Evolutionary conservation across 106 monocot species (phyloP).

Genomic region (Phalaenopsis equestris): DNA sequence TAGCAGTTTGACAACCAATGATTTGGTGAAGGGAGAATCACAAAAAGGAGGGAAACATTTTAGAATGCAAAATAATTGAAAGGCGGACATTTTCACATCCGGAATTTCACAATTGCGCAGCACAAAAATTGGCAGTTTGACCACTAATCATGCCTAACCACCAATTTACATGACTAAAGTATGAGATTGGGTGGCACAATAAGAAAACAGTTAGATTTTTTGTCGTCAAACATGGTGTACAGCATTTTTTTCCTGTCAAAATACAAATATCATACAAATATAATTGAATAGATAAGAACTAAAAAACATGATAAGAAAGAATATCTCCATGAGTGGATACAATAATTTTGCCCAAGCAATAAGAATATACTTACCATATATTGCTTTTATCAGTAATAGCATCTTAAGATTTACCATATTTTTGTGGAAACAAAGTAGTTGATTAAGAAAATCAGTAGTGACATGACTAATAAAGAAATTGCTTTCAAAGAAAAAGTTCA

Average conservation of each 20-base stretch:
- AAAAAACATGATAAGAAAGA: background rate
- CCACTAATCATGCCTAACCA: too few species aligned
- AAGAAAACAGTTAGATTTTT: background rate
- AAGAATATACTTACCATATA: background rate
- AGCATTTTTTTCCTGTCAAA: background rate
- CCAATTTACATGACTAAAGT: background rate
- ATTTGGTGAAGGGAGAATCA: too few species aligned
- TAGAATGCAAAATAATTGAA: background rate
- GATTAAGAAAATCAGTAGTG: background rate
- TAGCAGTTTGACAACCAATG: background rate
- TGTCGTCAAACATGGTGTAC: background rate
- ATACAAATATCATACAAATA: background rate
- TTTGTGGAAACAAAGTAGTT: background rate
- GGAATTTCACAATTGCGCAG: background rate
- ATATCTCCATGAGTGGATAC: background rate
- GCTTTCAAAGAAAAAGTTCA: background rate
- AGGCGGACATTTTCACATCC: background rate
- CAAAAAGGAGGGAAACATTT: background rate
- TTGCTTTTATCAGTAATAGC: background rate
- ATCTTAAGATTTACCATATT: background rate
- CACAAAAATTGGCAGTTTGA: background rate
- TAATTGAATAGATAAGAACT: background rate
- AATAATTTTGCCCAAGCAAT: background rate
- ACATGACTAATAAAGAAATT: background rate
- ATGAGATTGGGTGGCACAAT: background rate